Conservation (phyloP, 305 asterid species). For the Fraxinus nigra region DNA sequence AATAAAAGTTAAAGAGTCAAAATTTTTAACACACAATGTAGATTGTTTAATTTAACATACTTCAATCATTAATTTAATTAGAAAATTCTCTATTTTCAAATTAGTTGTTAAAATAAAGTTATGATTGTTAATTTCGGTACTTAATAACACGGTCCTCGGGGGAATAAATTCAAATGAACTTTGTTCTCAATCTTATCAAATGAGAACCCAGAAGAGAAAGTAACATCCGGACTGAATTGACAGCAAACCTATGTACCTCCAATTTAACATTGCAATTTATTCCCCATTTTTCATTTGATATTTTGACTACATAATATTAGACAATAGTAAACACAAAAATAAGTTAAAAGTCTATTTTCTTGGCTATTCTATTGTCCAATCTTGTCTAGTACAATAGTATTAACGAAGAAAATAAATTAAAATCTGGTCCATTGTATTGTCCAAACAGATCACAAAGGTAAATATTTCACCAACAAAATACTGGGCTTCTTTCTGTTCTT, state of each 20-base stretch:
- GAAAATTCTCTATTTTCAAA: not conserved
- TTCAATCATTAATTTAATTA: not conserved
- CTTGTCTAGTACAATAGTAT: not conserved
- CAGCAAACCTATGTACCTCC: not conserved
- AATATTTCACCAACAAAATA: not conserved
- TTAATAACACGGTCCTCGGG: not conserved
- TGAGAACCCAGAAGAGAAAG: constrained; percentile 25
- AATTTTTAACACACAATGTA: no score
- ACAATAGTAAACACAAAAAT: not conserved
- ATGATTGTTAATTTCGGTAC: not conserved
- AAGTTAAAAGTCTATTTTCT: not conserved
- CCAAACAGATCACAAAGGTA: not conserved
- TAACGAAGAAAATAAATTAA: not conserved
- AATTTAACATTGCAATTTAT: not conserved
- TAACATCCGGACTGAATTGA: not conserved
- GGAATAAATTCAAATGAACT: not conserved
- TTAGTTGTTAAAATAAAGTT: not conserved
- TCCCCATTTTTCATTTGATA: not conserved
- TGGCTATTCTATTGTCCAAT: not conserved
- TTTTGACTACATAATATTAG: not conserved
- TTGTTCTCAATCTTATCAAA: not conserved
- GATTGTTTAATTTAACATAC: not conserved
- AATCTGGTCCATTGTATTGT: not conserved
- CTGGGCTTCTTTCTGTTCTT: not conserved
- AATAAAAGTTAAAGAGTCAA: not conserved